A percentile compares a stretch with the other conserved stretches of the same genome.
These are phyloP conservation scores for Wilcoxina mikolae DNA, from an alignment of 495 filamentous ascomycete species.

Conservation along the genomic window DNA sequence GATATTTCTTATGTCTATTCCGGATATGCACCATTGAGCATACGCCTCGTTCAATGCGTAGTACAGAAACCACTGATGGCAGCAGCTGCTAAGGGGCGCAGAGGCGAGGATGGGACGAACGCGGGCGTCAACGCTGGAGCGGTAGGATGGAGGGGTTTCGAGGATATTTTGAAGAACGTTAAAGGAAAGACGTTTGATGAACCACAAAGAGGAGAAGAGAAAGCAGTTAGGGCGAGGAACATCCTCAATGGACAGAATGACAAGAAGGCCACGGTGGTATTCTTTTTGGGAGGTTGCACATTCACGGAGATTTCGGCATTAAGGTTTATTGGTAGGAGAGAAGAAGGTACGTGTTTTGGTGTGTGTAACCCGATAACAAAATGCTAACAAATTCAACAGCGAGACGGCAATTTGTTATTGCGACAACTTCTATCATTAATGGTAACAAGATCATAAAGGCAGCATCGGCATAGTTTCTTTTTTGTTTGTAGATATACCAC, in stretches of 20 bases:
- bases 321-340: constrained; percentile 73
- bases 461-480: constrained; percentile 38
- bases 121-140: constrained; percentile 38
- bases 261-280: constrained; percentile 76
- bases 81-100: constrained; percentile 41
- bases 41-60: constrained; percentile 88
- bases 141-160: constrained; percentile 80
- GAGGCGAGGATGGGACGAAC: constrained; percentile 21
- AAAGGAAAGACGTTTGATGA: constrained; percentile 81
- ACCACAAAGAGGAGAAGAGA: constrained; percentile 84
- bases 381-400: too few species aligned
- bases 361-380: too few species aligned
- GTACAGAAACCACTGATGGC: constrained; percentile 55
- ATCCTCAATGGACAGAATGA: constrained; percentile 58
- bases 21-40: constrained; percentile 84
- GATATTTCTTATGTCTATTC: constrained; percentile 96
- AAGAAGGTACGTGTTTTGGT: constrained; percentile 64
- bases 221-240: constrained; percentile 75
- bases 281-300: constrained; percentile 86
- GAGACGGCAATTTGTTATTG: constrained; percentile 71
- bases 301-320: constrained; percentile 93
- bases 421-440: constrained; percentile 79
- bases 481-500: background rate
- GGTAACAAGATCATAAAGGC: constrained; percentile 80
- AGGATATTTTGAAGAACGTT: constrained; percentile 72